Evolutionary conservation across 1,284 basidiomycete species (phyloP), one percentile per base, ranked within the genome.

Genomic region (Puccinia coronata): DNA sequence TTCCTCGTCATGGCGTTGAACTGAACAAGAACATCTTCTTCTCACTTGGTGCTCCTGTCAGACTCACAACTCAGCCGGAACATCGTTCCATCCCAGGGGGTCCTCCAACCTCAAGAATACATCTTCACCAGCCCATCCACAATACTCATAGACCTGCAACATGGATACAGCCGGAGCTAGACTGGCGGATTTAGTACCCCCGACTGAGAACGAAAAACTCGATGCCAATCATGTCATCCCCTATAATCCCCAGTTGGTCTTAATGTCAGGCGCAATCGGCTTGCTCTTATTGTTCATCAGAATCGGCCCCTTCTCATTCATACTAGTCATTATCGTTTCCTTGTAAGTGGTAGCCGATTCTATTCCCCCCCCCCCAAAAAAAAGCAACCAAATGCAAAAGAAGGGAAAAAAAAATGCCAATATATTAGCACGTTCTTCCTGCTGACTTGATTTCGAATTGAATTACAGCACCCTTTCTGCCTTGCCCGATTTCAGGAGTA

Each of bases 401-500:
- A n/a, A n/a, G n/a, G n/a, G n/a, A n/a, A n/a, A n/a, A n/a, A n/a
- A n/a, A n/a, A n/a, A n/a, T n/a, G n/a, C n/a, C n/a, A n/a, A n/a
- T n/a, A n/a, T n/a, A n/a, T n/a, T n/a, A n/a, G n/a, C n/a, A n/a
- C n/a, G n/a, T n/a, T n/a, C n/a, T n/a, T n/a, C n/a, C n/a, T n/a
- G n/a, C n/a, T n/a, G n/a, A n/a, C n/a, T n/a, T n/a, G n/a, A n/a
- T n/a, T n/a, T 20, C 36, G 1, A 55, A 39, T 70, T 20, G 43
- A 34, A 53, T 51, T n/a, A 18, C 43, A 80, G 78, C 25, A 43
- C 55, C 18, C 57, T 80, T 23, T 80, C 78, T 61, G 53, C 78
- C 12, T 63, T 72, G 28, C 78, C 78, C 61, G 78, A 80, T n/a
- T 80, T 80, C 47, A 55, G 78, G 28, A 69, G 36, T 49, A 72